Conservation (phyloP, 139 green algal species). For the Desmodesmus armatus region DNA sequence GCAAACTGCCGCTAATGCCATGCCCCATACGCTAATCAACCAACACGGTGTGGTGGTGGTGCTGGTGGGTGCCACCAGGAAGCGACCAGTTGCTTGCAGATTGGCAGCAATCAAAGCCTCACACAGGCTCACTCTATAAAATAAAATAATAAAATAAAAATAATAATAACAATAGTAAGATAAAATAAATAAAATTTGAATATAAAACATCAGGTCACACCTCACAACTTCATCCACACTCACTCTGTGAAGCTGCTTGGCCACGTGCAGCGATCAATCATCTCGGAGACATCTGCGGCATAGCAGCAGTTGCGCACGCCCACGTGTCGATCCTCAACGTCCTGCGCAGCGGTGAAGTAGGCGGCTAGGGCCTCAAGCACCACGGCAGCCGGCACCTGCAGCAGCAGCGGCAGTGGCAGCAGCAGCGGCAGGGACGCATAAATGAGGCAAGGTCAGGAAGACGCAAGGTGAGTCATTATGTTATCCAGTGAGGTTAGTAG, state of each 20-base stretch:
- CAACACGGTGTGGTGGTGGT: no score
- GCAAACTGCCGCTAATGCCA: neutral
- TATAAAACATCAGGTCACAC: neutral
- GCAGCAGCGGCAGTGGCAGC: constrained; percentile 30
- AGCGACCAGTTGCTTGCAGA: neutral
- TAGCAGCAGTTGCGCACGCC: neutral
- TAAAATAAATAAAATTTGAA: neutral
- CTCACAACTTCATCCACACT: neutral
- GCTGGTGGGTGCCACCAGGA: neutral
- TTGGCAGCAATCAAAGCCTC: neutral
- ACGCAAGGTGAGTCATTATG: neutral
- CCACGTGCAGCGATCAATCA: neutral
- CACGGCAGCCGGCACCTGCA: constrained; percentile 29
- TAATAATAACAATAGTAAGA: neutral
- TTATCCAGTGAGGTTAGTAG: no score
- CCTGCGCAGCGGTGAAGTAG: neutral
- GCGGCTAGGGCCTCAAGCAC: constrained; percentile 12
- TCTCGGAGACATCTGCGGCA: neutral
- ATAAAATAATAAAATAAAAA: neutral
- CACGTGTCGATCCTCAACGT: neutral
- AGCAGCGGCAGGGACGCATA: neutral
- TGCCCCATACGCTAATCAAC: no score
- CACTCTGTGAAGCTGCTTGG: neutral
- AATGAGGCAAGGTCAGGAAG: neutral
- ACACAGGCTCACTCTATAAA: neutral